Conservation (phyloP, 2,329 filamentous ascomycete genomes). For the Cryphonectria naterciae region DNA sequence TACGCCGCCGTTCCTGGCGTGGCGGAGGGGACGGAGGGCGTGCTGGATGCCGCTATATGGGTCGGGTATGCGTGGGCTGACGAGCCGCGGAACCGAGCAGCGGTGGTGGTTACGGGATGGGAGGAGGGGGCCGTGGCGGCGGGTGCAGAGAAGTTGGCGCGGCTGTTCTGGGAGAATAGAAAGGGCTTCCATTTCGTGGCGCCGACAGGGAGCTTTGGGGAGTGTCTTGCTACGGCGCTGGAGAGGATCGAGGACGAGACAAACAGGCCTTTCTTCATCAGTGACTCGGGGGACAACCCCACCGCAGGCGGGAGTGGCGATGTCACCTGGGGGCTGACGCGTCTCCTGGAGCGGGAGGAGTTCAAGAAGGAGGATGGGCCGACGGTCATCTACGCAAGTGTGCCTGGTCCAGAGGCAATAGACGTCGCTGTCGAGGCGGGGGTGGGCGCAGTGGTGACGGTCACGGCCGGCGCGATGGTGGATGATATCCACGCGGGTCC, state of each 20-base stretch:
- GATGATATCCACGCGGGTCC: conserved; percentile 53
- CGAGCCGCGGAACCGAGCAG: conserved; percentile 55
- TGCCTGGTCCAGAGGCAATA: conserved; percentile 52
- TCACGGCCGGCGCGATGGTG: conserved; percentile 55
- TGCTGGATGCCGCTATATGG: conserved; percentile 58
- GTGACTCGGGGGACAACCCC: conserved; percentile 59
- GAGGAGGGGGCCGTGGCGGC: conserved; percentile 42
- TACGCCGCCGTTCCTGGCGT: conserved; percentile 49
- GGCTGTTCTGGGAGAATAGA: conserved; percentile 51
- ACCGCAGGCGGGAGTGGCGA: conserved; percentile 59
- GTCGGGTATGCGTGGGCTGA: conserved; percentile 62
- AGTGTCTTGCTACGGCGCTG: conserved; percentile 53
- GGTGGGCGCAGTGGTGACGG: conserved; percentile 50
- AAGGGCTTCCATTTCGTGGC: conserved; percentile 56
- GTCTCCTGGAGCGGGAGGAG: conserved; percentile 50
- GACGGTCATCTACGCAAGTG: conserved; percentile 56
- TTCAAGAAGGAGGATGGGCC: conserved; percentile 44
- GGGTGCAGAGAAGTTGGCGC: conserved; percentile 50
- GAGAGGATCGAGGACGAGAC: conserved; percentile 33
- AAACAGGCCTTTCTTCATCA: conserved; percentile 55
- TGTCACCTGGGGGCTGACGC: conserved; percentile 54
- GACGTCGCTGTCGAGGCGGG: conserved; percentile 48
- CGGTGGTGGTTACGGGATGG: conserved; percentile 57
- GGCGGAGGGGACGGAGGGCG: conserved; percentile 45
- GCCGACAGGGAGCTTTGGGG: conserved; percentile 50